Base-by-base conservation (phyloP, 2,329 filamentous ascomycete species). In the Colletotrichum sp. region DNA sequence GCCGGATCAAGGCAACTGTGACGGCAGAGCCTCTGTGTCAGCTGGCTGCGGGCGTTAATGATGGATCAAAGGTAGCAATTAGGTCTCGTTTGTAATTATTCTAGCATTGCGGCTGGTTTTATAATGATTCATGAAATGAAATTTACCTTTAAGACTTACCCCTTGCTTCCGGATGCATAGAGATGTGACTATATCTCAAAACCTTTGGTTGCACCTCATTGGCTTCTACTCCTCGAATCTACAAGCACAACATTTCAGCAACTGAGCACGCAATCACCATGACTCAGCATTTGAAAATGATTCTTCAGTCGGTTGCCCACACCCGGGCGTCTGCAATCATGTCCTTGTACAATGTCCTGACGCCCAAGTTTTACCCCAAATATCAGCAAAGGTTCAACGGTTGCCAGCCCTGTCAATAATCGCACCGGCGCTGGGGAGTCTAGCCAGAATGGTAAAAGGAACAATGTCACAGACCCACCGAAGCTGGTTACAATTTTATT, bases 1-100 rank as follows among this genome's bases (percentile, higher is more conserved):
- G 82, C 73, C 85, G 85, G 13, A 88, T 92, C 68, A 78, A 79
- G 66, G 92, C 91, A 0, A 92, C 90, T 5, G 88, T 93, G 1
- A 83, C 84, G 0, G 77, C 83, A 2, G 90, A 91, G 63, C 88
- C 90, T 10, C 69, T 90, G 59, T 87, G 87, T 73, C 87, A 68
- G 18, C 18, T 39, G 6, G 4, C 30, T 6, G n/a, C 57, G 8
- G 16, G 21, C 12, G 44, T 21, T 18, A 49, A 13, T 8, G 72
- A 32, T 16, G 68, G 26, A n/a, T 24, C 30, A 6, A 21, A 28
- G n/a, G 55, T 63, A 2, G 7, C 12, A 9, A 34, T 63, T 8
- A 62, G 55, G 63, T 67, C 72, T 4, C 69, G 44, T 13, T 7
- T 75, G 55, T 75, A 55, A 72, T 64, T n/a, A 21, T 4, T 18